phyloP scores from a whole-genome alignment of 2,329 filamentous ascomycete genomes.

The Zasmidium citrigriseum region DNA sequence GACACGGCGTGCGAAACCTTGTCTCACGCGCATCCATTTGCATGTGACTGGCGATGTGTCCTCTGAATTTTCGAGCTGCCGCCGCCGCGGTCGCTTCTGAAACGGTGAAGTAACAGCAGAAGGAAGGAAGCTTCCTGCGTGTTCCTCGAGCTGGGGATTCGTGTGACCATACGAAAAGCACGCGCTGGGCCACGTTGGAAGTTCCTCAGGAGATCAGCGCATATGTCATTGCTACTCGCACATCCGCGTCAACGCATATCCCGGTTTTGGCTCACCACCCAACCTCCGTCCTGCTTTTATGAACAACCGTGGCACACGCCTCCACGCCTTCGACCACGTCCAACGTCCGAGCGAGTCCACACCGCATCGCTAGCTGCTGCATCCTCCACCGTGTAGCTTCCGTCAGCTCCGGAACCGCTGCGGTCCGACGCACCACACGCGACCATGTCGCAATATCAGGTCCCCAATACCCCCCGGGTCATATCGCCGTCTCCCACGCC shows the following conservation, averaged over 20 bases:
- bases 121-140: neutral
- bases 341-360: neutral
- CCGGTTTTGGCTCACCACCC: no score
- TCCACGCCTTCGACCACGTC: neutral
- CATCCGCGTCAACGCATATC: neutral
- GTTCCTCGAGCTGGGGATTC: neutral
- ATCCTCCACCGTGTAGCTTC: constrained; percentile 5
- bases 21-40: neutral
- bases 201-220: neutral
- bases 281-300: no score
- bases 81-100: neutral
- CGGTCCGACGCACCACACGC: constrained; percentile 6
- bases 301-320: neutral
- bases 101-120: neutral
- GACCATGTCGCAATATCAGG: constrained; percentile 48
- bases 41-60: neutral
- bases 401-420: constrained; percentile 3
- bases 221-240: neutral
- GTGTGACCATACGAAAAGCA: neutral
- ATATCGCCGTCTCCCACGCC: constrained; percentile 85
- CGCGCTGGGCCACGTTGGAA: neutral
- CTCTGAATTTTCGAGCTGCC: neutral
- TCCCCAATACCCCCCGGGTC: constrained; percentile 81
- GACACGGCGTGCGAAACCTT: neutral
- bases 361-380: neutral